Conservation (phyloP, 139 green algal genomes). For the Chlorella vulgaris region DNA sequence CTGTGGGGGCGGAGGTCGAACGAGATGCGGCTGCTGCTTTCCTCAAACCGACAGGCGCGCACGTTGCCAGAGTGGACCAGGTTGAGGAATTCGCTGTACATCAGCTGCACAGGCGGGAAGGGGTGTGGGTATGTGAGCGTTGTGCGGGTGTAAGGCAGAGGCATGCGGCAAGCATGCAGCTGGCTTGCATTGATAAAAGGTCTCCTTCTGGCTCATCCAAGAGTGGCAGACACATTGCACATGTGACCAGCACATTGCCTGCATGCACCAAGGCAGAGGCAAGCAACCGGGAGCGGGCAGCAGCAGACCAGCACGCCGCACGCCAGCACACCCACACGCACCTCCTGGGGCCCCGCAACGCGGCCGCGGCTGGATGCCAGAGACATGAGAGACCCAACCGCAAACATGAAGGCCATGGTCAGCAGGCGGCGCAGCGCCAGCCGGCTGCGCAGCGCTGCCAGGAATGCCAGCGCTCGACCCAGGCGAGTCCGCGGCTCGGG, state of each 20-base stretch:
- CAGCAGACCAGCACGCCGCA: no score
- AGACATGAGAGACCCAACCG: not conserved
- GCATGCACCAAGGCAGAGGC: not conserved
- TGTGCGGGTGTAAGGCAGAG: not conserved
- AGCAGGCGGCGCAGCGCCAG: constrained; percentile 6
- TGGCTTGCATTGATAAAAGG: no score
- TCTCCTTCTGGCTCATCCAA: not conserved
- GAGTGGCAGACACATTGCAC: not conserved
- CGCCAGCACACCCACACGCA: no score
- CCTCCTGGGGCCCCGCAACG: constrained; percentile 19
- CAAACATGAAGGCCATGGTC: constrained; percentile 19
- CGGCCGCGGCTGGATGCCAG: constrained; percentile 18
- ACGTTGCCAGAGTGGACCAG: constrained; percentile 68
- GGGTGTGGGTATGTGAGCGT: not conserved
- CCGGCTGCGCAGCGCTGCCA: not conserved
- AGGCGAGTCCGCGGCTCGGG: not conserved
- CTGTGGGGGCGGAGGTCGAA: constrained; percentile 65
- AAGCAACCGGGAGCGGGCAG: no score
- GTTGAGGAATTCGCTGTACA: constrained; percentile 81
- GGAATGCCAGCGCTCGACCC: not conserved
- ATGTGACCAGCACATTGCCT: not conserved
- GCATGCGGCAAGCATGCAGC: not conserved
- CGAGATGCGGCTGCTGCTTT: constrained; percentile 53
- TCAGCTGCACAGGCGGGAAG: constrained; percentile 34
- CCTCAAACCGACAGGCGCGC: constrained; percentile 67